A percentile compares a stretch with the other conserved stretches of the same genome.
phyloP scores from a whole-genome alignment of 352 stramenopile genomes.

The Globisporangium barbulae region DNA sequence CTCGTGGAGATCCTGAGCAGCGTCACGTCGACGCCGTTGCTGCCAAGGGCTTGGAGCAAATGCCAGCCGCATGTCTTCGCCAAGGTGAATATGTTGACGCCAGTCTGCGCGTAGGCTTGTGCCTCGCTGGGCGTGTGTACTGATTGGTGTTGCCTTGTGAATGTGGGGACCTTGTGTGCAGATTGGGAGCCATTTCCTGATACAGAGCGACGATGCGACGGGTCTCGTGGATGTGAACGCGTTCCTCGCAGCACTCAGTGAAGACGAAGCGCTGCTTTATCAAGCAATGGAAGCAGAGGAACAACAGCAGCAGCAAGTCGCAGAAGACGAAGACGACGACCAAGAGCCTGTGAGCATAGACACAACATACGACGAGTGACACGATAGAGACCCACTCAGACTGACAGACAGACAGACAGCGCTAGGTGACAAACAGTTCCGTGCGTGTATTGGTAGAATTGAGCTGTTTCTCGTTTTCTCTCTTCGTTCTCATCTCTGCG shows the following conservation, averaged over 20 bases:
- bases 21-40: conserved; percentile 26
- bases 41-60: conserved; percentile 40
- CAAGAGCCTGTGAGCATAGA: not conserved
- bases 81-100: conserved; percentile 26
- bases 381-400: not conserved
- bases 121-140: not conserved
- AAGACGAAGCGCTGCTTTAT: conserved; percentile 23
- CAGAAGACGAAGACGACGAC: not conserved
- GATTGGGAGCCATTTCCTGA: conserved; percentile 35
- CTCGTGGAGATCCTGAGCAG: conserved; percentile 34
- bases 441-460: conserved; percentile 6
- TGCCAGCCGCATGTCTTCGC: conserved; percentile 39
- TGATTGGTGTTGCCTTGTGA: not conserved
- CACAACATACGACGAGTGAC: not conserved
- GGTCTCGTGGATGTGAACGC: conserved; percentile 35
- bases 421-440: conserved; percentile 7
- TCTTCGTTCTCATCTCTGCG: not conserved
- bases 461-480: not conserved
- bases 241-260: conserved; percentile 32
- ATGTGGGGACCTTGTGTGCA: conserved; percentile 11
- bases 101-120: not conserved
- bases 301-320: not conserved
- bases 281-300: not conserved
- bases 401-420: not conserved
- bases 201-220: not conserved